Evolutionary conservation across 768 basidiomycete genomes (phyloP), one percentile per base, ranked within the genome.

Genomic region (Clitopilus passeckerianus): DNA sequence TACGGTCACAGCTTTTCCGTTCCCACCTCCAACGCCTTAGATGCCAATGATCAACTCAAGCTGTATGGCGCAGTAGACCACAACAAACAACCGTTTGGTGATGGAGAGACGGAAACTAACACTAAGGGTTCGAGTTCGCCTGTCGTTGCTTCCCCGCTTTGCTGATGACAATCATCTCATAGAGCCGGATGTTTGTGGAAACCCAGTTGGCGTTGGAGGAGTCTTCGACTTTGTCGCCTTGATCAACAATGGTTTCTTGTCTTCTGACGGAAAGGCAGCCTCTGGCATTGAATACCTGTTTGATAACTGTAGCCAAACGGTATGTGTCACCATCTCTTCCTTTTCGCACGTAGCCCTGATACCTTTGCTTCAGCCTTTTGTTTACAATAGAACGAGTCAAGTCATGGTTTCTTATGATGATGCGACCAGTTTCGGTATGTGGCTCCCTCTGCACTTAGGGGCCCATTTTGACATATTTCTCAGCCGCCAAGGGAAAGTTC

Each of bases 1-100:
- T 96, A 93, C 70, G 91, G 90, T 0, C 92, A 91, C 71, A 82
- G 87, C 41, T 95, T 77, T 78, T 60, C 62, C 33, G 86, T 90
- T 34, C 22, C 64, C 5, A 62, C 66, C 15, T 60, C 64, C 6
- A 66, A 67, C 15, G 85, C 86, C 0, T 61, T 80, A 62, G 59
- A 65, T 8, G 58, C 61, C 18, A 65, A 63, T n/a, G 56, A 58
- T 37, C 54, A 65, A 10, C 65, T 89, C 15, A 71, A 72, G 6
- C 52, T 78, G 5, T 85, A 79, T 68, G 78, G 86, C 0, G 53
- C 77, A 0, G 89, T 87, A 58, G 72, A 82, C 66, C 75, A 73
- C 30, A 60, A 67, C 23, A 64, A 71, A 34, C 71, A 75, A 10
- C 84, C 86, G 14, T 59, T 61, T 0, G 85, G 86, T 22, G 71